Percentiles rank a stretch among this genome's conserved stretches.
Evolutionary conservation across 768 basidiomycete genomes (phyloP).

Genomic region (Coprinopsis marcescibilis): DNA sequence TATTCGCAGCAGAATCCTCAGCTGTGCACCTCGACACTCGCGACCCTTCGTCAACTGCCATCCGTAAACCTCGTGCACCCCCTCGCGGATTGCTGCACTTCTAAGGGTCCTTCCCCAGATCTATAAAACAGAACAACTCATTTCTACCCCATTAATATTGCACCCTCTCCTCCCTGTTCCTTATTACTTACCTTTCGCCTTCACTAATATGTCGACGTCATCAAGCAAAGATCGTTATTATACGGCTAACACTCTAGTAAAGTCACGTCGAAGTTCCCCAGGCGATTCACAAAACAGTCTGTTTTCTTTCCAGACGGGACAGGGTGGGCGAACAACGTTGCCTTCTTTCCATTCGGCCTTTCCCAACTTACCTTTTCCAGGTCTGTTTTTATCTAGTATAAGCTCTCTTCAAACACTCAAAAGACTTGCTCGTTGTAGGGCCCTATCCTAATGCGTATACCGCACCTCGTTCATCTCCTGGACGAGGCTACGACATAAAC

Average conservation of each 20-base stretch:
- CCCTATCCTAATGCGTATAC: constrained; percentile 58
- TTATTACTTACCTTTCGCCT: constrained; percentile 53
- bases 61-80: constrained; percentile 46
- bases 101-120: constrained; percentile 9
- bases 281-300: constrained; percentile 54
- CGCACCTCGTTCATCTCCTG: constrained; percentile 60
- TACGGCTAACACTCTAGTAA: constrained; percentile 53
- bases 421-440: constrained; percentile 48
- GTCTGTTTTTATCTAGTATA: constrained; percentile 63
- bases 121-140: constrained; percentile 6
- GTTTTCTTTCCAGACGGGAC: constrained; percentile 69
- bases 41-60: constrained; percentile 32
- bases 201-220: constrained; percentile 61
- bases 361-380: constrained; percentile 88
- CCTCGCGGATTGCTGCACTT: constrained; percentile 20
- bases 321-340: constrained; percentile 87
- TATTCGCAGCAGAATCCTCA: constrained; percentile 16
- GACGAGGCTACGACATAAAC: constrained; percentile 50
- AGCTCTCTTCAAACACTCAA: constrained; percentile 49
- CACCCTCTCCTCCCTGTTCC: constrained; percentile 37
- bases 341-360: constrained; percentile 80
- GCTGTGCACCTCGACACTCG: constrained; percentile 16
- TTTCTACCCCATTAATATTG: constrained; percentile 37
- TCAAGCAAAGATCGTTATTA: constrained; percentile 65
- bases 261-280: constrained; percentile 65